Evolutionary conservation across 2,329 filamentous ascomycete species (phyloP).

Genomic region (Fusarium sp.): DNA sequence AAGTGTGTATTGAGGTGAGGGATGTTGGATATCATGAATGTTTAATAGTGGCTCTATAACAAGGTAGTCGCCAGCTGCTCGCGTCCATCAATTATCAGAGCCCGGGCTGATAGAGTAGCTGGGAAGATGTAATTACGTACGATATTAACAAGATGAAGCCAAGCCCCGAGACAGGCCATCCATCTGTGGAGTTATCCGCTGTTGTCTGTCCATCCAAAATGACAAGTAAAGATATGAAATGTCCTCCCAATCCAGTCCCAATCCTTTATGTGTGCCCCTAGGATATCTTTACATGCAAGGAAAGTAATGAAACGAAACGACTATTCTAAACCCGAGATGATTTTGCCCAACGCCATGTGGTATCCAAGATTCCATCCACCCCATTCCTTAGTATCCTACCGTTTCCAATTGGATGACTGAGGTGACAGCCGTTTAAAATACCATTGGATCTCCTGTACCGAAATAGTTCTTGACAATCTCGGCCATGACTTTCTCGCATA

Average conservation of each 20-base stretch:
- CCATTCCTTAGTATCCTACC: background rate
- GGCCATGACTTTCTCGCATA: slow-evolving; percentile 46
- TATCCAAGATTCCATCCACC: background rate
- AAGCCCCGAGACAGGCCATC: background rate
- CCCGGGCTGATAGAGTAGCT: background rate
- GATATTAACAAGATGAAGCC: slow-evolving; percentile 1
- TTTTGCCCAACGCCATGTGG: slow-evolving; percentile 27
- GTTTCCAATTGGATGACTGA: background rate
- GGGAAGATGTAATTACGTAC: slow-evolving; percentile 2
- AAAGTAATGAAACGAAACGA: background rate
- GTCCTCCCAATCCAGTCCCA: background rate
- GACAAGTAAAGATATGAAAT: background rate
- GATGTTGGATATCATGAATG: background rate
- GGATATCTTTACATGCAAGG: slow-evolving; percentile 16
- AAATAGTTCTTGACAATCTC: slow-evolving; percentile 43
- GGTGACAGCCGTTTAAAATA: background rate
- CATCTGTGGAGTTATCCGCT: background rate
- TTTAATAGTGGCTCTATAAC: background rate
- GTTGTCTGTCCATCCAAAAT: background rate
- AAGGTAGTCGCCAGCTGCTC: background rate
- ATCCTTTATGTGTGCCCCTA: background rate
- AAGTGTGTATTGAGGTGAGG: background rate
- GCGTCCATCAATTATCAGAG: background rate
- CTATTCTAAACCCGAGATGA: slow-evolving; percentile 15
- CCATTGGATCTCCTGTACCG: slow-evolving; percentile 13